These are phyloP conservation scores for Leishmania lainsoni DNA, from an alignment of 208 protist genomes.

Conservation along the genomic window DNA sequence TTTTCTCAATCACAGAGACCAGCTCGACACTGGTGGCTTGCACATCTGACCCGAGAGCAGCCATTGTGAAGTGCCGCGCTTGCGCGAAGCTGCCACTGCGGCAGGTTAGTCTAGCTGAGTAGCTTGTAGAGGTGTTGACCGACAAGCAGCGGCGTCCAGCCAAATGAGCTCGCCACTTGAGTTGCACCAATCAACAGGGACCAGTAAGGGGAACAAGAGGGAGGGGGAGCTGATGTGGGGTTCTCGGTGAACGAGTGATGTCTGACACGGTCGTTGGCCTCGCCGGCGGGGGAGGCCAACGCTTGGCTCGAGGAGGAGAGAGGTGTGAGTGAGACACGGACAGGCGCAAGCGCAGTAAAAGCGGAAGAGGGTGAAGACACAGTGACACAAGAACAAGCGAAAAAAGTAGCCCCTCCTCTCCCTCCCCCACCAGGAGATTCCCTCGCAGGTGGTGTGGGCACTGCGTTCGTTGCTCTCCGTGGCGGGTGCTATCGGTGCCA, in stretches of 20 bases:
- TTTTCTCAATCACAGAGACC: conserved; percentile 89
- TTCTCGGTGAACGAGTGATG: background rate
- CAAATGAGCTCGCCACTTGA: background rate
- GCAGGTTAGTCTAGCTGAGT: too few relatives aligned
- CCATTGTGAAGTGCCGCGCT: conserved; percentile 42
- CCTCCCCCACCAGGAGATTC: background rate
- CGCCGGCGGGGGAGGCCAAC: background rate
- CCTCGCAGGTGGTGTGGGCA: background rate
- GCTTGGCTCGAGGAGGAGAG: background rate
- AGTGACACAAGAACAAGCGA: background rate
- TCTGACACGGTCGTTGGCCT: background rate
- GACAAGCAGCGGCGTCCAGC: background rate
- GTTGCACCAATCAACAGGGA: background rate
- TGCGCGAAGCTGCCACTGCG: background rate
- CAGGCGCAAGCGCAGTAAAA: background rate
- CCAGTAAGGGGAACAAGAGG: background rate
- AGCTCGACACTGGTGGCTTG: conserved; percentile 88
- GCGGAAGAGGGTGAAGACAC: background rate
- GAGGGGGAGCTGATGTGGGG: background rate
- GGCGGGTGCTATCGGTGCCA: background rate
- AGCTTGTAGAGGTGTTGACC: background rate
- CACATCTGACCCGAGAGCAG: conserved; percentile 78
- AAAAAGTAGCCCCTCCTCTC: too few relatives aligned
- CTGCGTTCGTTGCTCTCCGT: background rate
- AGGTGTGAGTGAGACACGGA: background rate